Evolutionary conservation across 179 eudicot genomes (phyloP).

Genomic region (Corrigiola litoralis): DNA sequence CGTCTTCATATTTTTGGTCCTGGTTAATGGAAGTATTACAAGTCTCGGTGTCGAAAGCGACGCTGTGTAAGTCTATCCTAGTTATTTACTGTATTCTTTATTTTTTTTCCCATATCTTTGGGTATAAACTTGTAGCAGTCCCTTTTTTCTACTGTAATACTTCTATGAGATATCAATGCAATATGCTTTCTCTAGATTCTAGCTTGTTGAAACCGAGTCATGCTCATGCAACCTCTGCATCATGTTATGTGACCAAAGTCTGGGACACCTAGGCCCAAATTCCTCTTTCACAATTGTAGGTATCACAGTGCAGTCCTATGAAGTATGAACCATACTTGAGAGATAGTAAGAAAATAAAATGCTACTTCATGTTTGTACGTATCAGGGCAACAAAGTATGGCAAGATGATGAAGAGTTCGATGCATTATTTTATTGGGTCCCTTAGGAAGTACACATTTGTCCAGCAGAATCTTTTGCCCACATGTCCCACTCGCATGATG

Average conservation of each 20-base stretch:
- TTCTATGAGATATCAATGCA: no score
- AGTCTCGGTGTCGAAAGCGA: not conserved
- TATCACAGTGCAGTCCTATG: no score
- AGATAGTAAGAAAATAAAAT: no score
- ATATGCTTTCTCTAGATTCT: no score
- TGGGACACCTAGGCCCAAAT: no score
- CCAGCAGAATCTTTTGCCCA: slow-evolving; percentile 15
- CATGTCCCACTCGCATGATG: slow-evolving; percentile 19
- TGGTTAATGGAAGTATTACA: not conserved
- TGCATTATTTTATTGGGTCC: not conserved
- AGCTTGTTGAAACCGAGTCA: no score
- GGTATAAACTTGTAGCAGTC: not conserved
- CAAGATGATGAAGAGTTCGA: not conserved
- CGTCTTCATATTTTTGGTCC: not conserved
- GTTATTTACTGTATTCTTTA: not conserved
- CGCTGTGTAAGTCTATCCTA: slow-evolving; percentile 11
- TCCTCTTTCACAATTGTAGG: no score
- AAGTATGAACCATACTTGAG: no score
- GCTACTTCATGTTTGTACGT: not conserved
- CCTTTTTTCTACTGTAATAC: no score
- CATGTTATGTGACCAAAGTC: no score
- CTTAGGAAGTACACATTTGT: not conserved
- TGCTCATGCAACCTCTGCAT: not conserved
- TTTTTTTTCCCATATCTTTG: not conserved
- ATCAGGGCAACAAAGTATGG: slow-evolving; percentile 18